phyloP scores from a whole-genome alignment of 345 rosid species.

The Nasturtium officinale region DNA sequence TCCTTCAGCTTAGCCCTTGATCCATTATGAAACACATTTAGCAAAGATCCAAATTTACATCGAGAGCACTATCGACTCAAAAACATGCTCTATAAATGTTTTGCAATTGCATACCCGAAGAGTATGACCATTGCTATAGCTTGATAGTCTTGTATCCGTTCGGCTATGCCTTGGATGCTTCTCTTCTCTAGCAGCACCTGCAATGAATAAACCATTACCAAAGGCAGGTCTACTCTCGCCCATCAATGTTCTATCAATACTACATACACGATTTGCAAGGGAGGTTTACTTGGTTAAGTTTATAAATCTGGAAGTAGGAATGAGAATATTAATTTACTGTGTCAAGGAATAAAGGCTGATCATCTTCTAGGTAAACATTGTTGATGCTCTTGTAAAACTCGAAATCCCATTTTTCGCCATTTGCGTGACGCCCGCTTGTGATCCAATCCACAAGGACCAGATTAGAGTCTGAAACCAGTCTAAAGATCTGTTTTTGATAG shows the following conservation, averaged over 20 bases:
- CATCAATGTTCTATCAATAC: slow-evolving; percentile 2
- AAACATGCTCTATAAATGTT: not conserved
- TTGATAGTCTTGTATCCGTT: slow-evolving; percentile 77
- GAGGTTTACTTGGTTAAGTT: not conserved
- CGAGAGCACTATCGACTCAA: slow-evolving; percentile 7
- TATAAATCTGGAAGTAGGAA: not conserved
- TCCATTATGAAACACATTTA: slow-evolving; percentile 21
- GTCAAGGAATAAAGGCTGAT: slow-evolving; percentile 76
- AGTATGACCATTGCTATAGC: slow-evolving; percentile 83
- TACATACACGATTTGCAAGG: not conserved
- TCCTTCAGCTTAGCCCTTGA: slow-evolving; percentile 70
- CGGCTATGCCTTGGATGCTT: slow-evolving; percentile 48
- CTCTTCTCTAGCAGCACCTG: slow-evolving; percentile 77
- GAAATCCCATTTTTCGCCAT: slow-evolving; percentile 93
- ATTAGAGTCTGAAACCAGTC: slow-evolving; percentile 63
- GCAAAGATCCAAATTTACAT: slow-evolving; percentile 5
- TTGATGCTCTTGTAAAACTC: slow-evolving; percentile 82
- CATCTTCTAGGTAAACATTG: slow-evolving; percentile 57
- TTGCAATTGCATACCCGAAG: slow-evolving; percentile 55
- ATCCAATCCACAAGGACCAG: slow-evolving; percentile 90
- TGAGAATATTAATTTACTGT: slow-evolving; percentile 50
- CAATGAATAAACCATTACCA: slow-evolving; percentile 14
- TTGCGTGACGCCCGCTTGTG: slow-evolving; percentile 91
- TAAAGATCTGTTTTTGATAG: slow-evolving; percentile 82
- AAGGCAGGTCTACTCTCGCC: not conserved